Conservation (phyloP, 208 protist genomes). For the Trichomonas tenax region DNA sequence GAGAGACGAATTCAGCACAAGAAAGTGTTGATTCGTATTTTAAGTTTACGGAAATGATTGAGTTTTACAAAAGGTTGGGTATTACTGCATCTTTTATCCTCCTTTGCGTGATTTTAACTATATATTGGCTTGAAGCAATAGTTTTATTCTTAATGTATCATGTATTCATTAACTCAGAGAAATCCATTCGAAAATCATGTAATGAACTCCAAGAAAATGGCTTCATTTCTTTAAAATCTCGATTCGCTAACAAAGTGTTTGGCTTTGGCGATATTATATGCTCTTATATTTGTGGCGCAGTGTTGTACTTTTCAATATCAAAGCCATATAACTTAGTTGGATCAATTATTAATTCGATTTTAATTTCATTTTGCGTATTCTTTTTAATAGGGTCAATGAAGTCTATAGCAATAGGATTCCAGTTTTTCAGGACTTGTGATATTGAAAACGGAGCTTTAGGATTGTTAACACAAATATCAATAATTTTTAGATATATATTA, state of each 20-base stretch:
- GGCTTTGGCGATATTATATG: not conserved
- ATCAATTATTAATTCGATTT: not conserved
- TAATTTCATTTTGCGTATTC: not conserved
- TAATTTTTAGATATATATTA: not conserved
- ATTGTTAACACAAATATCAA: not conserved
- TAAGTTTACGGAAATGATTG: not conserved
- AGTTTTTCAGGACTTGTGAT: not conserved
- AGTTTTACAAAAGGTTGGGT: not conserved
- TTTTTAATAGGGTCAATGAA: not conserved
- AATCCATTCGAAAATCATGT: not conserved
- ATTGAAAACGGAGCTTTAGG: not conserved
- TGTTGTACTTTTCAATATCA: not conserved
- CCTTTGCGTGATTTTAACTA: not conserved
- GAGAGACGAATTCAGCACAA: not conserved
- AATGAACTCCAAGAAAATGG: not conserved
- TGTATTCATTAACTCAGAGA: not conserved
- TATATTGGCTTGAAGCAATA: not conserved
- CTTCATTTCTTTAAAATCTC: not conserved
- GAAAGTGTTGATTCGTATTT: not conserved
- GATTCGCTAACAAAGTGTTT: not conserved
- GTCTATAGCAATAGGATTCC: not conserved
- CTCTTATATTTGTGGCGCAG: not conserved
- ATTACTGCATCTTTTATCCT: not conserved
- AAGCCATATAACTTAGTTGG: not conserved
- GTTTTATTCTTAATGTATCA: not conserved